phyloP scores from a whole-genome alignment of 805 yeast genomes.

The Candida insectorum region DNA sequence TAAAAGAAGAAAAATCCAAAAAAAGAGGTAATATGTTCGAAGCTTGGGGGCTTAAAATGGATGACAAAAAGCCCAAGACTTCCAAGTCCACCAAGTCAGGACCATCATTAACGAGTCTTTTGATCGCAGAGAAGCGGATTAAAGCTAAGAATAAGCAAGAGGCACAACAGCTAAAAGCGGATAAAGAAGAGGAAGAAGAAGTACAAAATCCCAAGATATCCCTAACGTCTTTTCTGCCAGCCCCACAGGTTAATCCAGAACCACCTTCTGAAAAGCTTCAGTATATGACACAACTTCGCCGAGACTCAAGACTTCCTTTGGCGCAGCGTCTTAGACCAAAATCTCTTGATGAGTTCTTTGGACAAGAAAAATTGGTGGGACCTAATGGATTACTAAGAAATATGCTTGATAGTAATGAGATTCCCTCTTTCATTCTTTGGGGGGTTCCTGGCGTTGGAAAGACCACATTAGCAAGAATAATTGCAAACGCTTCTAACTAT shows the following conservation, averaged over 20 bases:
- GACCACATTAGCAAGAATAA: slow-evolving; percentile 39
- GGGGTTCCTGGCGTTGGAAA: slow-evolving; percentile 46
- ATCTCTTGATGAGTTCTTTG: slow-evolving; percentile 35
- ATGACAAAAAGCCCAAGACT: slow-evolving; percentile 13
- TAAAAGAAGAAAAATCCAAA: slow-evolving; percentile 1
- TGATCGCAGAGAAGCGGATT: slow-evolving; percentile 32
- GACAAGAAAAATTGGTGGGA: slow-evolving; percentile 41
- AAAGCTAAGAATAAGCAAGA: slow-evolving; percentile 13
- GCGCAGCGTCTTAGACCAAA: slow-evolving; percentile 41
- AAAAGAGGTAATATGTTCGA: slow-evolving; percentile 24
- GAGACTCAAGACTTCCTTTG: slow-evolving; percentile 27
- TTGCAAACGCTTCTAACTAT: slow-evolving; percentile 27
- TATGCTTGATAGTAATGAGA: slow-evolving; percentile 27
- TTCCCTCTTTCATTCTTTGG: slow-evolving; percentile 43
- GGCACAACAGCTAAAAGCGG: slow-evolving; percentile 3
- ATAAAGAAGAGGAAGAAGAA: background rate
- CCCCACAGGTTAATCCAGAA: slow-evolving; percentile 8
- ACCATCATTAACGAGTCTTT: slow-evolving; percentile 31
- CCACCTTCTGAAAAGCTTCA: slow-evolving; percentile 9
- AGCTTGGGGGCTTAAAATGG: slow-evolving; percentile 30
- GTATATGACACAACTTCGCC: slow-evolving; percentile 12
- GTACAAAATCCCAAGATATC: background rate
- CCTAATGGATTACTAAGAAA: slow-evolving; percentile 33
- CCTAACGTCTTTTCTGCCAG: background rate
- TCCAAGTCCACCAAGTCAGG: slow-evolving; percentile 17